A percentile compares a stretch with the other conserved stretches of the same genome.
Evolutionary conservation across 2,329 filamentous ascomycete genomes (phyloP).

Genomic region (Arthrobotrys pseudoclavata): DNA sequence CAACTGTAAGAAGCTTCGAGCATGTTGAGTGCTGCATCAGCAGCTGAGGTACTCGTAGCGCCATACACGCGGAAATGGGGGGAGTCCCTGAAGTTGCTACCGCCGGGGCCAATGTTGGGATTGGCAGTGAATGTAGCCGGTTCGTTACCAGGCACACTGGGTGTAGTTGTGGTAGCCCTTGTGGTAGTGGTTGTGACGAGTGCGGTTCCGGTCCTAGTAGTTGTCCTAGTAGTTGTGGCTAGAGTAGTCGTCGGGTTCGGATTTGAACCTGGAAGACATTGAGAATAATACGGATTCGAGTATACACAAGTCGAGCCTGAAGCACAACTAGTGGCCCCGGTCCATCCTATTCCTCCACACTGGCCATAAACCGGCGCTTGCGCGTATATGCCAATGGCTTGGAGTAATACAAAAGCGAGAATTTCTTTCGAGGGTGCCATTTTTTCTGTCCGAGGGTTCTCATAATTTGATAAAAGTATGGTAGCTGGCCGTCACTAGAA

Average conservation of each 20-base stretch:
- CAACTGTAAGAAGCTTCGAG: slow-evolving; percentile 69
- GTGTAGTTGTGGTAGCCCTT: slow-evolving; percentile 14
- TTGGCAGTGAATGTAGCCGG: slow-evolving; percentile 64
- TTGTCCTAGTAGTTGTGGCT: slow-evolving; percentile 30
- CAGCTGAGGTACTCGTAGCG: slow-evolving; percentile 63
- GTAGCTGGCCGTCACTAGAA: background rate
- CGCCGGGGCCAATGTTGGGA: slow-evolving; percentile 65
- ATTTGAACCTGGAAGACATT: slow-evolving; percentile 65
- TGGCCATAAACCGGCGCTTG: slow-evolving; percentile 40
- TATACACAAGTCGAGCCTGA: slow-evolving; percentile 66
- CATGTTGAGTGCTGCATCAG: slow-evolving; percentile 65
- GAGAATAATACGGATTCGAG: slow-evolving; percentile 68
- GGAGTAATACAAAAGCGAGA: slow-evolving; percentile 26
- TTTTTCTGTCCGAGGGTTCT: background rate
- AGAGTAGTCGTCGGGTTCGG: slow-evolving; percentile 20
- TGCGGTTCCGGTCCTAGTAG: slow-evolving; percentile 11
- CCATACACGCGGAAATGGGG: slow-evolving; percentile 68
- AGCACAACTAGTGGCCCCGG: slow-evolving; percentile 66
- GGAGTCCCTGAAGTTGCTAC: slow-evolving; percentile 65
- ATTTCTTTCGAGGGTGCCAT: background rate
- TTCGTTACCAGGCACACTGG: slow-evolving; percentile 36
- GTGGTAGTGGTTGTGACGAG: slow-evolving; percentile 10
- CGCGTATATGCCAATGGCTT: slow-evolving; percentile 27
- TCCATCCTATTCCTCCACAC: slow-evolving; percentile 68
- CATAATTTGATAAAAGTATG: background rate